Evolutionary conservation across 2,329 filamentous ascomycete species (phyloP).

Genomic region (Aspergillus novoparasiticus): DNA sequence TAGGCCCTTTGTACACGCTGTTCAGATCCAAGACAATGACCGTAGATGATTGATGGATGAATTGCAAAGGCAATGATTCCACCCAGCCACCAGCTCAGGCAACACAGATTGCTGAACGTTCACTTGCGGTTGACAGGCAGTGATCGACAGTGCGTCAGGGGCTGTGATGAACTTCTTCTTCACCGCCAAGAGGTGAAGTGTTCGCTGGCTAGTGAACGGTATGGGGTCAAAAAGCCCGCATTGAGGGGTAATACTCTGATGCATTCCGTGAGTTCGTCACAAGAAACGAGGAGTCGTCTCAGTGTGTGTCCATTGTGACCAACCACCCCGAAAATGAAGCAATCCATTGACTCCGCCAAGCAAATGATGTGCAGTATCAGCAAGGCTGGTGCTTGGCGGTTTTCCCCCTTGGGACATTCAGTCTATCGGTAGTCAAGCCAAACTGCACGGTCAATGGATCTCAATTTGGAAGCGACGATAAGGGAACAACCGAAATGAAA

Average conservation of each 20-base stretch:
- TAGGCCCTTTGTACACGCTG: neutral
- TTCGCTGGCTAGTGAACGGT: neutral
- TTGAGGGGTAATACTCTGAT: neutral
- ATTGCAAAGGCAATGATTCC: neutral
- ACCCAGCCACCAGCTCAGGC: neutral
- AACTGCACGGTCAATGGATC: neutral
- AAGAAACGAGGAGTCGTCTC: neutral
- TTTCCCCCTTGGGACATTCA: neutral
- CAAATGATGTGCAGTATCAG: conserved; percentile 6
- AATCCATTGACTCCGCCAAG: neutral
- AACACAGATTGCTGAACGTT: neutral
- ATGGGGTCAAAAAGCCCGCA: neutral
- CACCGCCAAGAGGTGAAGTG: conserved; percentile 5
- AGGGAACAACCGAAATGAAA: neutral
- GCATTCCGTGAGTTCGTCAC: neutral
- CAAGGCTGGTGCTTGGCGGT: conserved; percentile 4
- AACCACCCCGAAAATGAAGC: neutral
- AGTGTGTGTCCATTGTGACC: no score
- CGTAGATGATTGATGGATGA: no score
- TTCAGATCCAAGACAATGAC: neutral
- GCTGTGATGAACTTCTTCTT: conserved; percentile 2
- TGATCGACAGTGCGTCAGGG: conserved; percentile 13
- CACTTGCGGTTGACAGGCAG: neutral
- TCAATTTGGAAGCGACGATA: no score
- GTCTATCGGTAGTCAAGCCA: neutral